A percentile compares a stretch with the other conserved stretches of the same genome.
phyloP scores from a whole-genome alignment of 306 rosid genomes.

The Quercus parvula region DNA sequence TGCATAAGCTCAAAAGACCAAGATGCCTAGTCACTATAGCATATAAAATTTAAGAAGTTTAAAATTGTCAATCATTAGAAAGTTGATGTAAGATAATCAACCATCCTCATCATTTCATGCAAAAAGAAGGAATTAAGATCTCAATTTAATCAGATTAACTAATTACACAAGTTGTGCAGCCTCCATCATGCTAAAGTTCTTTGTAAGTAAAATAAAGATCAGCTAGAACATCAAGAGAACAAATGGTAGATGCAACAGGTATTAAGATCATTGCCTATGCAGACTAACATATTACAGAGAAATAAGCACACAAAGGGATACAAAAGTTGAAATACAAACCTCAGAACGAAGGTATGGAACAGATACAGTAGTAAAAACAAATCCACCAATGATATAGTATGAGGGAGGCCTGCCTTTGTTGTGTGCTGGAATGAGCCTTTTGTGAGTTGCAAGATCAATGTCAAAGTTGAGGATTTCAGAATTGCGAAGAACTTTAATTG shows the following conservation, averaged over 20 bases:
- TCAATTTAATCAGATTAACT: not conserved
- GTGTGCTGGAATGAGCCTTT: constrained; percentile 84
- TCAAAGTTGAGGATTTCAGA: constrained; percentile 47
- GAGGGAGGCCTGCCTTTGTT: constrained; percentile 91
- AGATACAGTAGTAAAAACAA: constrained; percentile 83
- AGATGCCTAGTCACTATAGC: constrained; percentile 1
- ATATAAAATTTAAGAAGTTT: not conserved
- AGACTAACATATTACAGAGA: not conserved
- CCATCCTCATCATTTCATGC: not conserved
- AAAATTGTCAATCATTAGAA: not conserved
- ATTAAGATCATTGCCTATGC: not conserved
- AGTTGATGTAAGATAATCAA: not conserved
- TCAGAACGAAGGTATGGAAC: constrained; percentile 99
- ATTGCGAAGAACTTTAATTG: constrained; percentile 67
- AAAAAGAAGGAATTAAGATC: constrained; percentile 5
- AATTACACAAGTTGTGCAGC: not conserved
- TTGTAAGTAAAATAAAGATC: not conserved
- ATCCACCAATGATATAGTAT: constrained; percentile 89
- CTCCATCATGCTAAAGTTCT: not conserved
- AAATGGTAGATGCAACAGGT: not conserved
- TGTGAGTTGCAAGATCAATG: constrained; percentile 65
- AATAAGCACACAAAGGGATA: not conserved
- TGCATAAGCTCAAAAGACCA: not conserved
- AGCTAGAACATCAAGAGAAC: not conserved
- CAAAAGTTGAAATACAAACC: constrained; percentile 49